Evolutionary conservation across 116 monocot genomes (phyloP).

Genomic region (Cymodocea nodosa): DNA sequence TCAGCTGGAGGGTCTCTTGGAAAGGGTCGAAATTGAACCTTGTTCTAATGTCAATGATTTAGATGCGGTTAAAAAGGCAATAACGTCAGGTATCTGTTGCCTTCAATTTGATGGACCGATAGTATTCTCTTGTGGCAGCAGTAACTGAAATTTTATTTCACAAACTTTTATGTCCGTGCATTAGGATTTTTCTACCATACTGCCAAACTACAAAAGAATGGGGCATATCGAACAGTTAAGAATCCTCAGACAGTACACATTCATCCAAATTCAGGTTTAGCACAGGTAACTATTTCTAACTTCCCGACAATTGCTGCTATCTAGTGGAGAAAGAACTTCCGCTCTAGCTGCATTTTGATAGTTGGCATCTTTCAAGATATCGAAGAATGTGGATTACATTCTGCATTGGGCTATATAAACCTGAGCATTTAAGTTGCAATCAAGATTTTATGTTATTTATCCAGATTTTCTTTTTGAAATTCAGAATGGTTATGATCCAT

Average conservation of each 20-base stretch:
- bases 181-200: slow-evolving; percentile 87
- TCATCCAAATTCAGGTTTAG: slow-evolving; percentile 91
- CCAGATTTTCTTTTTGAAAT: too few relatives aligned
- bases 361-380: too few relatives aligned
- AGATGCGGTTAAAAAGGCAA: slow-evolving; percentile 81
- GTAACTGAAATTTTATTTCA: not conserved
- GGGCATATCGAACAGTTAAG: slow-evolving; percentile 76
- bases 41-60: slow-evolving; percentile 51
- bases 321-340: too few relatives aligned
- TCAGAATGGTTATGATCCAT: too few relatives aligned
- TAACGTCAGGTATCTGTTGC: slow-evolving; percentile 65
- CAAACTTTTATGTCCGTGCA: not conserved
- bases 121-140: not conserved
- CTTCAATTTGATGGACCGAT: not conserved
- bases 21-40: slow-evolving; percentile 90
- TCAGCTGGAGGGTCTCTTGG: slow-evolving; percentile 88
- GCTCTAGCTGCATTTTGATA: too few relatives aligned
- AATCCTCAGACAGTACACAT: slow-evolving; percentile 87
- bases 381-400: too few relatives aligned
- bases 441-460: too few relatives aligned
- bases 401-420: too few relatives aligned
- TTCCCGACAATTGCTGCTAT: not conserved
- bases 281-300: slow-evolving; percentile 33
- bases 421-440: too few relatives aligned
- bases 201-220: slow-evolving; percentile 73